A percentile compares a stretch with the other conserved stretches of the same genome.
Evolutionary conservation across 306 rosid genomes (phyloP).

Genomic region (Prunus padus): DNA sequence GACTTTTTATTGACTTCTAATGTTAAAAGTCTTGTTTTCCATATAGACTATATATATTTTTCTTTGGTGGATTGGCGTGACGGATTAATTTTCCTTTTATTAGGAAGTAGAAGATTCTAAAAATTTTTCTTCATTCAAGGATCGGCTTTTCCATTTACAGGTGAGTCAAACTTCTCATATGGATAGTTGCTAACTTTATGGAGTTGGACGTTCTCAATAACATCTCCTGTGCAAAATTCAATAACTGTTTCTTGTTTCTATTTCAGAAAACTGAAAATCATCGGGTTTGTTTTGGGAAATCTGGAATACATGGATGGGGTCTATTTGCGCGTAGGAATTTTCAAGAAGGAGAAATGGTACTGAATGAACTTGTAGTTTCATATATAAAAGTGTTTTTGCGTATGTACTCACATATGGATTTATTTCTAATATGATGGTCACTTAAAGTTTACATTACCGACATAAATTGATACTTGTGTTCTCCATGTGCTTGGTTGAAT

Average conservation of each 20-base stretch:
- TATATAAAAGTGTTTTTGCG: neutral
- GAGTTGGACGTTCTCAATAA: neutral
- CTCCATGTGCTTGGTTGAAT: neutral
- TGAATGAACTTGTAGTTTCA: constrained; percentile 7
- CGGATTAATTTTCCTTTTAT: constrained; percentile 23
- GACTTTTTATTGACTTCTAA: constrained; percentile 2
- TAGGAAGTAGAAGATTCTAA: constrained; percentile 68
- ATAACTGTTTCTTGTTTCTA: constrained; percentile 28
- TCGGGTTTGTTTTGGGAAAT: constrained; percentile 89
- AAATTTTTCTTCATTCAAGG: constrained; percentile 75
- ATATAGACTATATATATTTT: neutral
- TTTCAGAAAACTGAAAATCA: constrained; percentile 72
- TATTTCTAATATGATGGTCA: neutral
- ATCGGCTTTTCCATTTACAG: constrained; percentile 75
- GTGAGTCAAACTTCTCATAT: constrained; percentile 35
- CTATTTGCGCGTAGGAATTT: constrained; percentile 87
- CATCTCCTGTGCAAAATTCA: constrained; percentile 1
- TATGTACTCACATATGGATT: neutral
- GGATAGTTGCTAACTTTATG: constrained; percentile 15
- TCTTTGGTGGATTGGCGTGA: constrained; percentile 17
- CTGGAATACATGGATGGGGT: constrained; percentile 99
- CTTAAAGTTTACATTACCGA: neutral
- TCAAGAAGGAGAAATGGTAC: constrained; percentile 98
- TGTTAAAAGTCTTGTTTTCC: constrained; percentile 7
- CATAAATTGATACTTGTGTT: neutral